Percentiles rank a stretch among this genome's conserved stretches.
Conservation (phyloP, 176 grass and related monocot species). For the Raddia guianensis region DNA sequence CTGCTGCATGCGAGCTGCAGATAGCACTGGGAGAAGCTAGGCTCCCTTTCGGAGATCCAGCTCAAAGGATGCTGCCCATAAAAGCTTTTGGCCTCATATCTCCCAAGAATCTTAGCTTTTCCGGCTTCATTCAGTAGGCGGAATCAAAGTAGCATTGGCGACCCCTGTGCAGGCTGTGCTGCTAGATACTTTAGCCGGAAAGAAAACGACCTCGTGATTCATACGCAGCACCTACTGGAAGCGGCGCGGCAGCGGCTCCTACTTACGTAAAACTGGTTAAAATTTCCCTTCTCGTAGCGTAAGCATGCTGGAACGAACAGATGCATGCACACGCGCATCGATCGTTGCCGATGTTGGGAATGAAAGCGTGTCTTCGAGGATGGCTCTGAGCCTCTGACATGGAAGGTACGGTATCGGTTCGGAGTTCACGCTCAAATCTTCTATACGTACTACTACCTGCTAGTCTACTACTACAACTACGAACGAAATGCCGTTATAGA, state of each 20-base stretch:
- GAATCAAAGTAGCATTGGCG: constrained; percentile 36
- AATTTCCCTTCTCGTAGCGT: background rate
- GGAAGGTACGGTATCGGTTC: background rate
- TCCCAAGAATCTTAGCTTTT: constrained; percentile 47
- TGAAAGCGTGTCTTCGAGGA: background rate
- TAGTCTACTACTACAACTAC: no score
- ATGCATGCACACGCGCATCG: background rate
- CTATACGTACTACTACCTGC: no score
- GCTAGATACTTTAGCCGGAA: constrained; percentile 29
- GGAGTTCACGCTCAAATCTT: background rate
- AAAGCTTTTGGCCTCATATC: constrained; percentile 36
- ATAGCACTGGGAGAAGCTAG: background rate
- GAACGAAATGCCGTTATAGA: constrained; percentile 6
- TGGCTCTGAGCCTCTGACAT: background rate
- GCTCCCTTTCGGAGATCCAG: constrained; percentile 32
- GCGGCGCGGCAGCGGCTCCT: no score
- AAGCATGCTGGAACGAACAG: background rate
- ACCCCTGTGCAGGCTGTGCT: constrained; percentile 12
- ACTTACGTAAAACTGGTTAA: background rate
- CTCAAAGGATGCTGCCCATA: constrained; percentile 32
- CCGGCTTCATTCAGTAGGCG: background rate
- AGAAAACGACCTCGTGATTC: constrained; percentile 40
- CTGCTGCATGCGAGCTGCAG: constrained; percentile 4
- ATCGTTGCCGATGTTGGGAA: background rate
- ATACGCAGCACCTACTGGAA: constrained; percentile 38